Conservation (phyloP, 1,284 basidiomycete species). For the Hymenochaete sp. region DNA sequence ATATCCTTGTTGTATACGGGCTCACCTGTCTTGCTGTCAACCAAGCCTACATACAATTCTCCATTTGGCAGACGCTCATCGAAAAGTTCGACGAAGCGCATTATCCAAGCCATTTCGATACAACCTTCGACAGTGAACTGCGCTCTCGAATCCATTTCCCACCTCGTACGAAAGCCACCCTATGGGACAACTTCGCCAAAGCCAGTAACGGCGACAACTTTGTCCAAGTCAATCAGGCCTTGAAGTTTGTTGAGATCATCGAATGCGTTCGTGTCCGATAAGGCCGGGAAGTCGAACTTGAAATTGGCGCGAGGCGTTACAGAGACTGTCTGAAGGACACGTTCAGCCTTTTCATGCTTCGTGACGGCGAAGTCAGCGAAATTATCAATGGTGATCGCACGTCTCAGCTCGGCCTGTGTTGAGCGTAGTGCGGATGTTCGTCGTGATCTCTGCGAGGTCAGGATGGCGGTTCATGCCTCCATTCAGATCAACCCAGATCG, state of each 20-base stretch:
- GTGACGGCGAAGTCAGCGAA: conserved; percentile 89
- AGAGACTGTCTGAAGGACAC: conserved; percentile 85
- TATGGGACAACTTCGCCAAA: conserved; percentile 98
- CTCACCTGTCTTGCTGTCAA: conserved; percentile 89
- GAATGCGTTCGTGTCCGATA: conserved; percentile 62
- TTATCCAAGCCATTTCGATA: conserved; percentile 99
- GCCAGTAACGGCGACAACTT: conserved; percentile 92
- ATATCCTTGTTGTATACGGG: conserved; percentile 99
- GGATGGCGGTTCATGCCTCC: conserved; percentile 96
- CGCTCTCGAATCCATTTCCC: conserved; percentile 97
- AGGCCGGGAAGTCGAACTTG: conserved; percentile 85
- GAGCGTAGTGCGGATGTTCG: conserved; percentile 72
- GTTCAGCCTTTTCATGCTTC: conserved; percentile 89
- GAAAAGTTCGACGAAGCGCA: conserved; percentile 98
- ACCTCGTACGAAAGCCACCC: conserved; percentile 97
- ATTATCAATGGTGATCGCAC: conserved; percentile 90
- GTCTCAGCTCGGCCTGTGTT: conserved; percentile 80
- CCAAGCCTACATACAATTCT: conserved; percentile 93
- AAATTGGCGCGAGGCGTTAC: conserved; percentile 97
- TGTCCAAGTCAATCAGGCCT: conserved; percentile 89
- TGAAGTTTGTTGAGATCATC: conserved; percentile 69
- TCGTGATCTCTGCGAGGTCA: conserved; percentile 87
- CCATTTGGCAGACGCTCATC: conserved; percentile 93
- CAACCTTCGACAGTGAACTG: conserved; percentile 94
- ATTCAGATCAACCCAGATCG: conserved; percentile 96